These are phyloP conservation scores for Parsonsia alboflavescens DNA, from an alignment of 257 asterid species.

Conservation along the genomic window DNA sequence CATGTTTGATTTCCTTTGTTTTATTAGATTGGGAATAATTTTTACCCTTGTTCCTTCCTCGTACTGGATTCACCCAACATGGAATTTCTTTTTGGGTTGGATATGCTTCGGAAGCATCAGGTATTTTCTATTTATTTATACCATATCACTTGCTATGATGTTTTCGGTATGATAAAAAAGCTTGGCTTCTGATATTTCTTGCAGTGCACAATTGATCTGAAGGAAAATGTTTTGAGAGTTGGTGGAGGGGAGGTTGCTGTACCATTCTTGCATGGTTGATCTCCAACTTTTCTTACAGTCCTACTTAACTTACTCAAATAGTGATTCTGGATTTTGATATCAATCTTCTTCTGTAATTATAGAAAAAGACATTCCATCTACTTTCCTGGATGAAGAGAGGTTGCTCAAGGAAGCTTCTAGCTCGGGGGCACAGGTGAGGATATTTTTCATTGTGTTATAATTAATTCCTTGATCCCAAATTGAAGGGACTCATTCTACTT, in stretches of 20 bases:
- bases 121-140: constrained; percentile 29
- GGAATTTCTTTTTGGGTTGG: constrained; percentile 98
- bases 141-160: constrained; percentile 7
- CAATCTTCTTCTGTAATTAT: constrained; percentile 20
- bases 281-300: not conserved
- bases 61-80: constrained; percentile 94
- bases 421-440: constrained; percentile 71
- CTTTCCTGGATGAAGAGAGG: constrained; percentile 65
- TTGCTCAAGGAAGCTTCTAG: constrained; percentile 71
- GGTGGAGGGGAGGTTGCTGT: constrained; percentile 97
- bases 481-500: not conserved
- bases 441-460: constrained; percentile 8
- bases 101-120: constrained; percentile 99
- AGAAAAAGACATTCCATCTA: constrained; percentile 92
- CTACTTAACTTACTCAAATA: not conserved
- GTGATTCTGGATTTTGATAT: constrained; percentile 6
- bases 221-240: constrained; percentile 90
- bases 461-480: not conserved
- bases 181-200: constrained; percentile 9
- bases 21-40: constrained; percentile 67
- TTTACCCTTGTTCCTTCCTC: constrained; percentile 88
- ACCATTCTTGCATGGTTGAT: constrained; percentile 80
- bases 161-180: constrained; percentile 9
- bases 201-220: constrained; percentile 94
- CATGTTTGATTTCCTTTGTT: constrained; percentile 17